These are phyloP conservation scores for Metschnikowia koreensis DNA, from an alignment of 805 yeast genomes.

Conservation along the genomic window DNA sequence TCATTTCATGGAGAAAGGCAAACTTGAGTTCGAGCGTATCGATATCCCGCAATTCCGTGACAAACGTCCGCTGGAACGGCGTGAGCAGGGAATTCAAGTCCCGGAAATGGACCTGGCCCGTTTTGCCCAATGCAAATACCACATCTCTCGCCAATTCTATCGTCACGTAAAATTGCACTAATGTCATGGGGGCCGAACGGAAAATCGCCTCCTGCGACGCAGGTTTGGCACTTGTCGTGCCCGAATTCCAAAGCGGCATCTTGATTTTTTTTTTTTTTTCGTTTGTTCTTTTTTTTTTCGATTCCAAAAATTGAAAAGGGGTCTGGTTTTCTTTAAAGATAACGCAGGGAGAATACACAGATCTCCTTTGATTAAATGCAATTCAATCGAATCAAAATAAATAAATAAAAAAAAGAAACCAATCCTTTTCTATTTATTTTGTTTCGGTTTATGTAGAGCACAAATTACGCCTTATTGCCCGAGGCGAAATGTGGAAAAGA, in stretches of 20 bases:
- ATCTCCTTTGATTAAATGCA: no score
- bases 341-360: no score
- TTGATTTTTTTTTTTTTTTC: background rate
- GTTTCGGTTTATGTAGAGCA: no score
- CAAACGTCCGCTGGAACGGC: conserved; percentile 46
- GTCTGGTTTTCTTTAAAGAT: no score
- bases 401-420: no score
- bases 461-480: no score
- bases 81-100: conserved; percentile 49
- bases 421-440: no score
- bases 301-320: no score
- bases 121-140: conserved; percentile 36
- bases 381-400: no score
- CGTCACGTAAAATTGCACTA: conserved; percentile 49
- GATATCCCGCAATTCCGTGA: conserved; percentile 37
- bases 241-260: conserved; percentile 9
- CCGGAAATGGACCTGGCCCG: conserved; percentile 43
- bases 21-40: conserved; percentile 36
- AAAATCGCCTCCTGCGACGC: conserved; percentile 36
- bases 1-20: conserved; percentile 24
- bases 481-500: no score
- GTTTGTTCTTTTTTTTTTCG: background rate
- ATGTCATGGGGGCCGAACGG: conserved; percentile 48
- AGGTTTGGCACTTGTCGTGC: background rate
- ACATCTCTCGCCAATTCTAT: conserved; percentile 45